Evolutionary conservation across 176 grass and related monocot species (phyloP), one percentile per base, ranked within the genome.

Genomic region (Avena atlantica): DNA sequence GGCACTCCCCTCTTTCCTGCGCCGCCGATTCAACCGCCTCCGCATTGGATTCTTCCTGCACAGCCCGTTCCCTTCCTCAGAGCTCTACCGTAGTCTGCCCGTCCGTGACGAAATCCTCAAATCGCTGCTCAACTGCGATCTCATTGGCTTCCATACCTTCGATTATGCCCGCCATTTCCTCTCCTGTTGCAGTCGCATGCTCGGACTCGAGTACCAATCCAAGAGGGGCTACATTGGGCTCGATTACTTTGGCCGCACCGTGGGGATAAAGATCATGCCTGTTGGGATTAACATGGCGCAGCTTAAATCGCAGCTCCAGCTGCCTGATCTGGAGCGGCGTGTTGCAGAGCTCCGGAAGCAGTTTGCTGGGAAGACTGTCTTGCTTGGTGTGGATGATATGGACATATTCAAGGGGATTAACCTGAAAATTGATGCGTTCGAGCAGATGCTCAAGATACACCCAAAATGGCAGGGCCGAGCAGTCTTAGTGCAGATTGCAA

Each of bases 1-100:
- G 0, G 96, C 96, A 20, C 81, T 98, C 44, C 96, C 96, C 13
- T 93, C 96, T 48, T 95, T 95, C 85, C 93, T 98, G 10, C 92
- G 92, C 72, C 85, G 92, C 71, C 81, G 92, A 19, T 94, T 94
- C 84, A 91, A 91, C 85, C 85, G 89, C 81, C 89, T 91, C 76
- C 89, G 89, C 76, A 91, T 91, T 50, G 89, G 89, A 0, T 91
- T 91, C 85, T 91, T 91, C 76, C 89, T 91, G 37, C 89, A 91
- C 85, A 91, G 89, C 76, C 89, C 89, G 0, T 91, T 91, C 89
- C 89, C 85, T 42, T 91, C 89, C 3, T 91, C 89, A 0, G 89
- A 91, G 50, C 76, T 91, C 49, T 91, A 91, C 85, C 89, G 89
- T 21, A 84, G 85, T 9, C 89, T 91, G 42, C 89, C 89, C 49